Conservation (phyloP, 345 rosid species). For the Hirschfeldia incana region DNA sequence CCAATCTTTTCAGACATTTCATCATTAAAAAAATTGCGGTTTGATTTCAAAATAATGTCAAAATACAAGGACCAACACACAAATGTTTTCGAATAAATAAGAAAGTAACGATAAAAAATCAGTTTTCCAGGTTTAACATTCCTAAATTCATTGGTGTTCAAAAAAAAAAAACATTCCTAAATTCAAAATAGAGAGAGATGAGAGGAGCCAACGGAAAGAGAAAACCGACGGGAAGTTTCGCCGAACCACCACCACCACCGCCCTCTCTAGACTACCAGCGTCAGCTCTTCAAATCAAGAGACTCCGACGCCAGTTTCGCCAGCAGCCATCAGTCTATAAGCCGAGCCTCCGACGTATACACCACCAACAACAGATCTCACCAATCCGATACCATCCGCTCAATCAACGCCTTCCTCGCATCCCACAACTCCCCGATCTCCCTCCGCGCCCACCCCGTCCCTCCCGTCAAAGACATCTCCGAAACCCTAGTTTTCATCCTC, state of each 20-base stretch:
- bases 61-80: not conserved
- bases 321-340: slow-evolving; percentile 89
- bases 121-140: not conserved
- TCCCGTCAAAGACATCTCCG: slow-evolving; percentile 64
- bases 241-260: slow-evolving; percentile 24
- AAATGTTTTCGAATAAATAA: no score
- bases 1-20: slow-evolving; percentile 18
- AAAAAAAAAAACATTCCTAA: not conserved
- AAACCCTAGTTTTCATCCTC: slow-evolving; percentile 56
- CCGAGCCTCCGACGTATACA: slow-evolving; percentile 49
- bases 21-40: not conserved
- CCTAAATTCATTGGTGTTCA: slow-evolving; percentile 18
- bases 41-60: not conserved
- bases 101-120: not conserved
- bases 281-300: slow-evolving; percentile 47
- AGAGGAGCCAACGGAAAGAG: slow-evolving; percentile 39
- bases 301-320: slow-evolving; percentile 87
- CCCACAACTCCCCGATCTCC: slow-evolving; percentile 51
- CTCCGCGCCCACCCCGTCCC: slow-evolving; percentile 49
- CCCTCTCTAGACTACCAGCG: slow-evolving; percentile 37
- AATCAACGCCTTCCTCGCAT: slow-evolving; percentile 64
- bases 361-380: slow-evolving; percentile 48
- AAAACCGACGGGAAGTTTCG: slow-evolving; percentile 28
- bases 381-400: slow-evolving; percentile 58
- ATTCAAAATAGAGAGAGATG: slow-evolving; percentile 25